These are phyloP conservation scores for Diutina ranongensis DNA, from an alignment of 1,139 yeast genomes.

Conservation along the genomic window DNA sequence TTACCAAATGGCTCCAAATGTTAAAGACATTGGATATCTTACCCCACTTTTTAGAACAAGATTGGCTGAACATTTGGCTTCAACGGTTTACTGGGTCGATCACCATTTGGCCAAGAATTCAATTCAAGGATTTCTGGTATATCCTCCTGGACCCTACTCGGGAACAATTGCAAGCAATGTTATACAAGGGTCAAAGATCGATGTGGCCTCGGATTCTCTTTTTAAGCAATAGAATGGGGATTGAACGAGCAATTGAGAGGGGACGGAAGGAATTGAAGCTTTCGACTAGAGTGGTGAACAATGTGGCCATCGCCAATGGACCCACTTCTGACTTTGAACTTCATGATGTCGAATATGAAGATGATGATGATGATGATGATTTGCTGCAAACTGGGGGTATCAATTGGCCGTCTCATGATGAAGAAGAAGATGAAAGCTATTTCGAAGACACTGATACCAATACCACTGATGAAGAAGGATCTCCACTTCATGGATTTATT, in stretches of 20 bases:
- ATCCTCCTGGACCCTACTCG: constrained; percentile 61
- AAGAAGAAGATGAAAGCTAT: neutral
- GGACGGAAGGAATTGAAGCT: constrained; percentile 21
- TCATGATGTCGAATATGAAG: neutral
- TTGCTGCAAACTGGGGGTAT: neutral
- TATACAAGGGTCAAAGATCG: constrained; percentile 51
- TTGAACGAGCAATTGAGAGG: constrained; percentile 52
- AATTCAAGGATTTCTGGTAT: constrained; percentile 47
- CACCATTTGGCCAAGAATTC: constrained; percentile 65
- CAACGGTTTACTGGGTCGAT: constrained; percentile 68
- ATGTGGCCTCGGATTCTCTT: constrained; percentile 59
- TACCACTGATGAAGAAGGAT: neutral
- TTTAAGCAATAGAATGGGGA: constrained; percentile 48
- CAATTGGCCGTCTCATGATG: neutral
- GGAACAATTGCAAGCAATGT: constrained; percentile 42
- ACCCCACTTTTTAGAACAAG: constrained; percentile 63
- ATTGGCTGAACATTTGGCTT: constrained; percentile 70
- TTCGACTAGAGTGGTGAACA: neutral
- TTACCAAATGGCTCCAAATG: constrained; percentile 63
- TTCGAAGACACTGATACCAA: constrained; percentile 4
- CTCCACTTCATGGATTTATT: neutral
- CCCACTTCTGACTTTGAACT: neutral
- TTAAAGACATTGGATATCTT: constrained; percentile 54
- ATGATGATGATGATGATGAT: neutral
- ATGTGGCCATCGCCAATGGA: neutral